A percentile compares a stretch with the other conserved stretches of the same genome.
These are phyloP conservation scores for Meira nashicola DNA, from an alignment of 1,284 basidiomycete species.

Conservation along the genomic window DNA sequence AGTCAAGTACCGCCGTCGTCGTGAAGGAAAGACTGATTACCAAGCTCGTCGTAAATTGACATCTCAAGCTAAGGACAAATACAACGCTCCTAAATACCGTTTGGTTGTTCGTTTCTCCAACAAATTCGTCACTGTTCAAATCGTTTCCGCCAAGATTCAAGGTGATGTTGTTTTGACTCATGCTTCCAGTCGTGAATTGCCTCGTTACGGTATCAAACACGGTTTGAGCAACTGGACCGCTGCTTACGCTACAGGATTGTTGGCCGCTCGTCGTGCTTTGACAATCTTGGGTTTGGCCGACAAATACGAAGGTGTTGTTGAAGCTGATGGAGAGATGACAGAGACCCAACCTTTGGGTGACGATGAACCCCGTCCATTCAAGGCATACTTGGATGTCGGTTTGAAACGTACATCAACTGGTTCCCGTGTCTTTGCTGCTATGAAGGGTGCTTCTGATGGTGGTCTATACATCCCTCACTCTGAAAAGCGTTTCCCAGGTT, in stretches of 20 bases:
- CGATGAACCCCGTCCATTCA: constrained; percentile 95
- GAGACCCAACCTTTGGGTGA: constrained; percentile 82
- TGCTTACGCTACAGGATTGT: constrained; percentile 95
- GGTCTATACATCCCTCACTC: constrained; percentile 98
- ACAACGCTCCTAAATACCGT: constrained; percentile 96
- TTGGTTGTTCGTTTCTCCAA: constrained; percentile 83
- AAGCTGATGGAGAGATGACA: constrained; percentile 81
- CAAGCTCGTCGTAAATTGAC: constrained; percentile 94
- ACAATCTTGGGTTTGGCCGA: constrained; percentile 93
- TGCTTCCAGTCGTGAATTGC: constrained; percentile 74
- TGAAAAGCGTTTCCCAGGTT: constrained; percentile 97
- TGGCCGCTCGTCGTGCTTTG: constrained; percentile 88
- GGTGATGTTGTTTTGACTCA: constrained; percentile 85
- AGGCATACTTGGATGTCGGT: constrained; percentile 96
- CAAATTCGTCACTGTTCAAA: constrained; percentile 58
- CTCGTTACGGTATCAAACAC: constrained; percentile 93
- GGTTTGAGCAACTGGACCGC: constrained; percentile 99
- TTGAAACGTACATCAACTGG: constrained; percentile 97
- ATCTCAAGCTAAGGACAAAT: constrained; percentile 99
- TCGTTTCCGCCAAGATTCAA: constrained; percentile 93
- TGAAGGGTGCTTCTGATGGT: constrained; percentile 98
- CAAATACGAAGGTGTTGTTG: constrained; percentile 93
- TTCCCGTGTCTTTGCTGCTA: constrained; percentile 94
- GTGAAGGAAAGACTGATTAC: constrained; percentile 98
- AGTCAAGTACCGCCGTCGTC: constrained; percentile 63